Percentiles rank a stretch among this genome's conserved stretches.
phyloP scores from a whole-genome alignment of 2,329 filamentous ascomycete species.

The Cercospora berteroae region DNA sequence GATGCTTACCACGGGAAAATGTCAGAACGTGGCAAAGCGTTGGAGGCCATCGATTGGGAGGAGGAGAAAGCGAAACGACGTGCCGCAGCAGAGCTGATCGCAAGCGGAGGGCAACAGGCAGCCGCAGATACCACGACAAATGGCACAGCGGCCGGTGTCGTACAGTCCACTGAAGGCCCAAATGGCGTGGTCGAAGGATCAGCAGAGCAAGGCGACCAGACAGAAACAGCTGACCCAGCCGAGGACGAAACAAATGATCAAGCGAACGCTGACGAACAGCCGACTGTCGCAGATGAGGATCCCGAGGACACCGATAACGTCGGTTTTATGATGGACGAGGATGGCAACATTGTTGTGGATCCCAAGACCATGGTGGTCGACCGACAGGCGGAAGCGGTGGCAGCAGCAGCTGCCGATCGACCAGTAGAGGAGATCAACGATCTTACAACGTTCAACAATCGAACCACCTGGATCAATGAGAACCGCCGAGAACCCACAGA shows the following conservation, averaged over 20 bases:
- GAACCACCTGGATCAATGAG: slow-evolving; percentile 66
- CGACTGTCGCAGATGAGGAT: slow-evolving; percentile 12
- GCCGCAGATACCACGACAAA: slow-evolving; percentile 2
- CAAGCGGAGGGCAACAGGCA: slow-evolving; percentile 17
- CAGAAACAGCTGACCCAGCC: neutral
- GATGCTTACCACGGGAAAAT: slow-evolving; percentile 63
- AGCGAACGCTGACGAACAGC: neutral
- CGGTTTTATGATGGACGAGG: slow-evolving; percentile 57
- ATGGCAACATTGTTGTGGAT: slow-evolving; percentile 71
- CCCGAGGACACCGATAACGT: slow-evolving; percentile 9
- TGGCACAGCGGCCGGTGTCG: slow-evolving; percentile 15
- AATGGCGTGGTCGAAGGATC: slow-evolving; percentile 17
- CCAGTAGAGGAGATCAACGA: slow-evolving; percentile 68
- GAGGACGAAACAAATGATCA: neutral
- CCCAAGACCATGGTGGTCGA: slow-evolving; percentile 67
- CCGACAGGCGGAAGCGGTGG: slow-evolving; percentile 60
- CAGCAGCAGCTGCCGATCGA: slow-evolving; percentile 44
- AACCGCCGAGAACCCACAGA: slow-evolving; percentile 50
- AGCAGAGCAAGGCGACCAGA: slow-evolving; percentile 9
- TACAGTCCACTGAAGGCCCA: slow-evolving; percentile 25
- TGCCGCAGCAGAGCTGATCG: slow-evolving; percentile 38
- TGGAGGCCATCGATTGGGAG: slow-evolving; percentile 64
- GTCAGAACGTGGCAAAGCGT: slow-evolving; percentile 70
- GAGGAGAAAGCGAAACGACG: slow-evolving; percentile 46
- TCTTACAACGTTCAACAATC: slow-evolving; percentile 69